Evolutionary conservation across 805 yeast genomes (phyloP).

Genomic region (Wickerhamiella siamensis): DNA sequence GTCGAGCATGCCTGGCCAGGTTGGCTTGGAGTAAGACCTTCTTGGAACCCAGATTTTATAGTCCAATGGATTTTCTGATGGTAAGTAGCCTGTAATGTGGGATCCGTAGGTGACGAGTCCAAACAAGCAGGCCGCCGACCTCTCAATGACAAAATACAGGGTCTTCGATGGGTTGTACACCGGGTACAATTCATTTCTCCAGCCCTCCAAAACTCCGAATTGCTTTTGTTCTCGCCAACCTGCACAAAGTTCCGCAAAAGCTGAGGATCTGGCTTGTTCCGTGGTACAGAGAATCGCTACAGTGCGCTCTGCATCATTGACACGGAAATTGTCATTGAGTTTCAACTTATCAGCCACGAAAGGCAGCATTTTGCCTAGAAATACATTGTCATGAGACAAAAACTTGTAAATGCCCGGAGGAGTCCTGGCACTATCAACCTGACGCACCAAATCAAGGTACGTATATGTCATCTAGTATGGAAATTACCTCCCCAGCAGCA

Average conservation of each 20-base stretch:
- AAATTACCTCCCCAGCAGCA: background rate
- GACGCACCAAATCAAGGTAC: constrained; percentile 6
- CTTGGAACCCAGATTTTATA: constrained; percentile 67
- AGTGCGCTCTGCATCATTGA: background rate
- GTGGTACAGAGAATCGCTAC: constrained; percentile 6
- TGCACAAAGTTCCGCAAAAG: constrained; percentile 12
- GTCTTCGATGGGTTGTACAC: constrained; percentile 41
- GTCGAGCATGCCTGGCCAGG: constrained; percentile 84
- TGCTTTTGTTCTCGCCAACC: constrained; percentile 14
- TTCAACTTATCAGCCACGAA: constrained; percentile 8
- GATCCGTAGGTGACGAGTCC: constrained; percentile 88
- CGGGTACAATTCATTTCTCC: constrained; percentile 78
- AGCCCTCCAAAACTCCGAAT: constrained; percentile 28
- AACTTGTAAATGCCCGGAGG: constrained; percentile 15
- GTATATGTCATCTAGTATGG: background rate
- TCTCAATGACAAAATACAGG: constrained; percentile 59
- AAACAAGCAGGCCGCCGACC: constrained; percentile 65
- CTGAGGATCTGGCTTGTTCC: constrained; percentile 6
- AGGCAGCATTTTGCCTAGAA: constrained; percentile 15
- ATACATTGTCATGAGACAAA: constrained; percentile 22
- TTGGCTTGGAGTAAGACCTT: constrained; percentile 61
- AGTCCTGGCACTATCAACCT: constrained; percentile 4
- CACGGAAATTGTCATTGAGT: constrained; percentile 4
- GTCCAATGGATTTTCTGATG: constrained; percentile 23
- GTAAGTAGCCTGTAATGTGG: constrained; percentile 69